These are phyloP conservation scores for Ustilago esculenta DNA, from an alignment of 1,284 basidiomycete genomes.

Conservation along the genomic window DNA sequence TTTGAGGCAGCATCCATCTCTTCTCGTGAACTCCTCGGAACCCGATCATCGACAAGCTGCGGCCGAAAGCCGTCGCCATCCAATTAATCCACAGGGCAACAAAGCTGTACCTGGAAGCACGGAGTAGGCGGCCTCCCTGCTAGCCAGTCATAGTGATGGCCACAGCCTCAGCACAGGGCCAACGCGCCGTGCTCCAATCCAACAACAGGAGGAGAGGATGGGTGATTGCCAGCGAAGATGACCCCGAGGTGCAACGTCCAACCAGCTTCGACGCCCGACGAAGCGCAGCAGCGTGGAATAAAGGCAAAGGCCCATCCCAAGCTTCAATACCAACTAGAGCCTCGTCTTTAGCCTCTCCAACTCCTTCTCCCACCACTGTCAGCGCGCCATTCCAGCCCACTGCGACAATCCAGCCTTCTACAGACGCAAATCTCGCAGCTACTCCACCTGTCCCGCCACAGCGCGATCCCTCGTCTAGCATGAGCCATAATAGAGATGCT, in stretches of 20 bases:
- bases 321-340: slow-evolving; percentile 43
- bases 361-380: not conserved
- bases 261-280: slow-evolving; percentile 33
- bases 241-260: slow-evolving; percentile 13
- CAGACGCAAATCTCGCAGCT: not conserved
- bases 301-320: slow-evolving; percentile 39
- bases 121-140: no score
- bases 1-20: no score
- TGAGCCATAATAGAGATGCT: slow-evolving; percentile 8
- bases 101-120: no score
- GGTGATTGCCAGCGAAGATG: slow-evolving; percentile 47
- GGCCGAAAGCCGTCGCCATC: no score
- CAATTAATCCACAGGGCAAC: no score
- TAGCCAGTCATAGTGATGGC: not conserved
- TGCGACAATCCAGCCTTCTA: not conserved
- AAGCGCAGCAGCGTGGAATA: slow-evolving; percentile 46
- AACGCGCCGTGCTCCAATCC: slow-evolving; percentile 6
- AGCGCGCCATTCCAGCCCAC: not conserved
- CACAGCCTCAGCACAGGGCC: not conserved
- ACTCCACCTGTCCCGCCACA: slow-evolving; percentile 13
- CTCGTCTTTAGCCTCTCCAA: slow-evolving; percentile 28
- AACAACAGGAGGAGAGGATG: slow-evolving; percentile 41
- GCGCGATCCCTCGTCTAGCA: slow-evolving; percentile 10
- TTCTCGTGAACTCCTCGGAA: no score
- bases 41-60: no score